Conservation (phyloP, 495 filamentous ascomycete species). For the Aspergillus sclerotiicarbonarius region DNA sequence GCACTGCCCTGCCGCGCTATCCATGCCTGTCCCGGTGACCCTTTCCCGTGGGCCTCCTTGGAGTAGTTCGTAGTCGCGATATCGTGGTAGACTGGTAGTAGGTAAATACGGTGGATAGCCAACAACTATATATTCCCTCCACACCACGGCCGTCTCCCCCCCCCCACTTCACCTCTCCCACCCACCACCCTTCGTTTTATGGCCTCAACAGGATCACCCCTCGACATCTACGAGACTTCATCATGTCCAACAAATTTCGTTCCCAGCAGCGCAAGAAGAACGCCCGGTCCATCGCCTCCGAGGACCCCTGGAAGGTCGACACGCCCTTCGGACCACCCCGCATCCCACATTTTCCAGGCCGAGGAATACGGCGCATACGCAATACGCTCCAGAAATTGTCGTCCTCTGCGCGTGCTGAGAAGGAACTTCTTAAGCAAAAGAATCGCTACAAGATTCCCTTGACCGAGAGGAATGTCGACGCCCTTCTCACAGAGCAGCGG, state of each 20-base stretch:
- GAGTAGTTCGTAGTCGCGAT: neutral
- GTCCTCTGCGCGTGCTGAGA: conserved; percentile 38
- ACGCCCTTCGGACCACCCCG: conserved; percentile 42
- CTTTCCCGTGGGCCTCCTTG: neutral
- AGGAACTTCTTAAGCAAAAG: conserved; percentile 40
- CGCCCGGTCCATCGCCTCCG: conserved; percentile 27
- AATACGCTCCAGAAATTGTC: conserved; percentile 38
- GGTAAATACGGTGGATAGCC: neutral
- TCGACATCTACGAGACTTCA: conserved; percentile 4
- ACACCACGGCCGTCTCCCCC: neutral
- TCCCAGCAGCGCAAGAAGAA: conserved; percentile 28
- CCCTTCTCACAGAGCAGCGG: conserved; percentile 41
- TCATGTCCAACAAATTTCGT: conserved; percentile 28
- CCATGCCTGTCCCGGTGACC: conserved; percentile 4
- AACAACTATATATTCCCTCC: neutral
- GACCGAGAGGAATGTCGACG: conserved; percentile 46
- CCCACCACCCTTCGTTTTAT: neutral
- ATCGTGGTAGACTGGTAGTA: too few relatives aligned
- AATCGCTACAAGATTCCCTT: conserved; percentile 42
- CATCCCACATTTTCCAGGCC: conserved; percentile 27
- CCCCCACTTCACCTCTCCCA: neutral
- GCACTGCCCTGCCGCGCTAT: neutral
- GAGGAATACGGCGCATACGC: conserved; percentile 38
- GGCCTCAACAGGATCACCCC: neutral
- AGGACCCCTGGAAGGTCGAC: conserved; percentile 36